phyloP scores from a whole-genome alignment of 768 basidiomycete genomes.

The Suillus bovinus region DNA sequence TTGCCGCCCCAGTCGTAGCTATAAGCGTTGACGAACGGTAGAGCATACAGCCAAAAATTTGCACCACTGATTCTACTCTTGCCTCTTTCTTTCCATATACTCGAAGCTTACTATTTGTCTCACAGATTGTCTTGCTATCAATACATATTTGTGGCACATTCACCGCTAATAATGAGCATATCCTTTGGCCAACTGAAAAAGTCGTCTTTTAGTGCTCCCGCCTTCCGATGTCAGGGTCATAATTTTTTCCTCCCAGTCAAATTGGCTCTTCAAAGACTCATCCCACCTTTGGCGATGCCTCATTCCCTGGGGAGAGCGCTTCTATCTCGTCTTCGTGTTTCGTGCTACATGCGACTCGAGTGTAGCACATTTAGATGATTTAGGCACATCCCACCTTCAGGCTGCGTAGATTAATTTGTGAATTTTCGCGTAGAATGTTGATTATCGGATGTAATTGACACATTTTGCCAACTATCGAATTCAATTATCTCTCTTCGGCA shows the following conservation, averaged over 20 bases:
- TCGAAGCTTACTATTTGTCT: neutral
- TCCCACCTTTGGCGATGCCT: slow-evolving; percentile 26
- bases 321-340: slow-evolving; percentile 13
- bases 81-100: neutral
- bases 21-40: slow-evolving; percentile 61
- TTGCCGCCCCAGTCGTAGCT: slow-evolving; percentile 81
- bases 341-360: neutral
- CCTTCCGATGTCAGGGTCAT: neutral
- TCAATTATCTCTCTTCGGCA: no score
- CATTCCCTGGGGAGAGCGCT: slow-evolving; percentile 35
- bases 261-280: slow-evolving; percentile 25
- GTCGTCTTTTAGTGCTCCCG: neutral
- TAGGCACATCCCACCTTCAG: neutral
- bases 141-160: neutral
- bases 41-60: slow-evolving; percentile 67
- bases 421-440: no score
- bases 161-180: neutral
- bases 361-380: neutral
- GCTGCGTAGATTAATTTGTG: no score
- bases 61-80: slow-evolving; percentile 53
- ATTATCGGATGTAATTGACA: no score
- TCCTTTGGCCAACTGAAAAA: neutral
- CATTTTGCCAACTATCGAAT: no score
- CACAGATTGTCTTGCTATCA: neutral
- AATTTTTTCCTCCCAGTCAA: slow-evolving; percentile 25